A percentile compares a stretch with the other conserved stretches of the same genome.
Evolutionary conservation across 106 monocot species (phyloP).

Genomic region (Dendrobium nobile): DNA sequence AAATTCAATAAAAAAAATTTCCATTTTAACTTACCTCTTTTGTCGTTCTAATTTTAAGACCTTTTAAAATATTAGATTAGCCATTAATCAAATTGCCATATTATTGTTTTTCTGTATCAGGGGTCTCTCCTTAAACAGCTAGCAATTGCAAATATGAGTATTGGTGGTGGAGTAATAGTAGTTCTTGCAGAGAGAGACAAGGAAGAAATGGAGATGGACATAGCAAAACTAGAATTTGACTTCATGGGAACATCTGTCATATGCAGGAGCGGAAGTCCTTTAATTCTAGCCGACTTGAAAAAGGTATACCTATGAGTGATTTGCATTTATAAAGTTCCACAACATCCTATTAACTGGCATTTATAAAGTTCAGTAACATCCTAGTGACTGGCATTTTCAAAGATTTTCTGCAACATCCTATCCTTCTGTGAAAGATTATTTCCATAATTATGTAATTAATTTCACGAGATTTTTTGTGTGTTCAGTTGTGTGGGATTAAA

Average conservation of each 20-base stretch:
- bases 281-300: constrained; percentile 92
- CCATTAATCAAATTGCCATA: background rate
- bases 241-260: constrained; percentile 97
- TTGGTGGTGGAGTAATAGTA: constrained; percentile 84
- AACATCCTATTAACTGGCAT: background rate
- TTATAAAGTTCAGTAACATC: background rate
- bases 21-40: background rate
- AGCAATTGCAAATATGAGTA: constrained; percentile 86
- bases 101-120: background rate
- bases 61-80: background rate
- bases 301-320: constrained; percentile 36
- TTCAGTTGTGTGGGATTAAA: background rate
- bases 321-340: background rate
- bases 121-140: constrained; percentile 80
- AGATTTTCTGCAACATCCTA: background rate
- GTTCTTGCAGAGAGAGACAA: constrained; percentile 94
- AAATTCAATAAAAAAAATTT: no score
- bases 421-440: background rate
- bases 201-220: constrained; percentile 96
- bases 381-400: background rate
- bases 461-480: background rate
- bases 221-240: constrained; percentile 89
- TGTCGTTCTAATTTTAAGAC: background rate
- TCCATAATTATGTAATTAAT: background rate
- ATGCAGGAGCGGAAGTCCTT: constrained; percentile 93